phyloP scores from a whole-genome alignment of 2,329 filamentous ascomycete species.

The Penicillium sclerotiorum region DNA sequence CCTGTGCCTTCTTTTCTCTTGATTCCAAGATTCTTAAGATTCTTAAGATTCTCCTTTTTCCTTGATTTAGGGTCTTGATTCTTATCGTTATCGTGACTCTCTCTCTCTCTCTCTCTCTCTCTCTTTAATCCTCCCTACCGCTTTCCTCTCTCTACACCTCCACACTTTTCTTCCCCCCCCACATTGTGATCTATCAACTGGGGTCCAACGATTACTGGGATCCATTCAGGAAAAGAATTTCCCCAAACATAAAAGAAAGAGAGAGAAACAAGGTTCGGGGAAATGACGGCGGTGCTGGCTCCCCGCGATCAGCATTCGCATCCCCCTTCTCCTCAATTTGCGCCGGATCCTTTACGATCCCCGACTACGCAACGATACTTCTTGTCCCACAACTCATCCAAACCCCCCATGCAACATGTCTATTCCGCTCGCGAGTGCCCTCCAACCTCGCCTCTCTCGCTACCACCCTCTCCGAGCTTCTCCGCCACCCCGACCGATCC shows the following conservation, averaged over 20 bases:
- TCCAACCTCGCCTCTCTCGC: constrained; percentile 37
- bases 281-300: constrained; percentile 41
- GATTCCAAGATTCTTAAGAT: too few species aligned
- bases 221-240: too few species aligned
- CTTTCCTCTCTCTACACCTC: background rate
- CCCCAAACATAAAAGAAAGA: too few species aligned
- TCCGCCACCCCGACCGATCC: constrained; percentile 33
- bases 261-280: constrained; percentile 3
- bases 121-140: background rate
- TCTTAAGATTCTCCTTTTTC: too few species aligned
- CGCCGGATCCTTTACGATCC: constrained; percentile 34
- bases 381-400: constrained; percentile 27
- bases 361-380: constrained; percentile 38
- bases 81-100: background rate
- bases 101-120: background rate
- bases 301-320: constrained; percentile 34
- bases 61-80: too few species aligned
- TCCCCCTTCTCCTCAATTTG: constrained; percentile 27
- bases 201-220: too few species aligned
- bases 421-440: constrained; percentile 25
- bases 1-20: too few species aligned
- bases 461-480: constrained; percentile 41
- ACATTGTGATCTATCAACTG: background rate
- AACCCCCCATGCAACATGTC: constrained; percentile 32
- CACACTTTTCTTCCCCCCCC: background rate